Evolutionary conservation across 2,329 filamentous ascomycete genomes (phyloP).

Genomic region (Neocucurbitaria cava): DNA sequence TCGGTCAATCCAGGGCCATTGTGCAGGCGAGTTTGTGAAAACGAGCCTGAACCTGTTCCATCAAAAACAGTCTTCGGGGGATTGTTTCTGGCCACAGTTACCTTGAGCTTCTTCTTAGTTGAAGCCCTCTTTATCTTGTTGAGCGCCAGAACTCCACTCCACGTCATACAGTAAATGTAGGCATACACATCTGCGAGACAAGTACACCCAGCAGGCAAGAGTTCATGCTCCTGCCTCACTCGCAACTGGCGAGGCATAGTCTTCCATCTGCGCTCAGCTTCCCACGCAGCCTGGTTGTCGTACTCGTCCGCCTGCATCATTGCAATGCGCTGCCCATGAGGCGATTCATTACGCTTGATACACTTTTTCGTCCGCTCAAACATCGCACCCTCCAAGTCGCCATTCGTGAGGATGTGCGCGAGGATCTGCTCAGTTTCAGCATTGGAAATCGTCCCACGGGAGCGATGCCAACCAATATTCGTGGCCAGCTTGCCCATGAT

Average conservation of each 20-base stretch:
- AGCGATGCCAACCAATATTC: conserved; percentile 7
- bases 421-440: neutral
- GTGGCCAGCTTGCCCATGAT: conserved; percentile 6
- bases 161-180: neutral
- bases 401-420: neutral
- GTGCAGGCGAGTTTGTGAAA: neutral
- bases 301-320: neutral
- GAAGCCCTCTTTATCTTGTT: neutral
- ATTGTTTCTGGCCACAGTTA: neutral
- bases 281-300: neutral
- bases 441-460: conserved; percentile 1
- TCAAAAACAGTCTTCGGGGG: neutral
- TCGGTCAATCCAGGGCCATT: neutral
- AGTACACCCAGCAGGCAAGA: neutral
- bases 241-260: neutral
- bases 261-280: neutral
- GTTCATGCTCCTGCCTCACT: neutral
- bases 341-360: neutral
- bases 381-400: neutral
- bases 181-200: neutral
- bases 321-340: neutral
- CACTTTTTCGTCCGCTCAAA: neutral
- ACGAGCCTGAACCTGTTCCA: neutral
- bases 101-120: neutral
- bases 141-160: neutral